A percentile compares a stretch with the other conserved stretches of the same genome.
Conservation (phyloP, 305 asterid species). For the Stenogyne calaminthoides region DNA sequence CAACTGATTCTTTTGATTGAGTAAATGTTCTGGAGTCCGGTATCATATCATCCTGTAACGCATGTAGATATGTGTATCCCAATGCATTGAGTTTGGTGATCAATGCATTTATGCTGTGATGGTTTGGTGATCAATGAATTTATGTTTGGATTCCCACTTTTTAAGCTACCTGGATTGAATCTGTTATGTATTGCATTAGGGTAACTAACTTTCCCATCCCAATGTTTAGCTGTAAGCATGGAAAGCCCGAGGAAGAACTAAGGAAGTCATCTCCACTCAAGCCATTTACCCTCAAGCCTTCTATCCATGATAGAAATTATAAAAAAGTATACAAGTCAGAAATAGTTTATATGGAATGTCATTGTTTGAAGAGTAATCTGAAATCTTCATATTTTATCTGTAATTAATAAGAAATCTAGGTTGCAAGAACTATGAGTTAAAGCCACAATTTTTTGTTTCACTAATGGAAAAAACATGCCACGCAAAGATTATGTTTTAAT, state of each 20-base stretch:
- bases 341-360: not conserved
- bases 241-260: not conserved
- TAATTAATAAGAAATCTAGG: not conserved
- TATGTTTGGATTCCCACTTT: not conserved
- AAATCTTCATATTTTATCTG: not conserved
- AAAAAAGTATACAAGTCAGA: not conserved
- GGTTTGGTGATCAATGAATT: not conserved
- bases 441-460: not conserved
- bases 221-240: not conserved
- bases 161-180: not conserved
- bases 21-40: not conserved
- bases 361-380: not conserved
- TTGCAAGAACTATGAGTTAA: not conserved
- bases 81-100: not conserved
- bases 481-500: not conserved
- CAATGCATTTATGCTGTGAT: not conserved
- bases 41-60: not conserved
- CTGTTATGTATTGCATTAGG: not conserved
- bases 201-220: not conserved
- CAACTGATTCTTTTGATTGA: not conserved
- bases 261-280: not conserved
- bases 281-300: not conserved
- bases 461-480: not conserved
- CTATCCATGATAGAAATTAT: not conserved
- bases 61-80: not conserved